Evolutionary conservation across 2,329 filamentous ascomycete genomes (phyloP), one percentile per base, ranked within the genome.

Genomic region (Chalaropsis thielavioides): DNA sequence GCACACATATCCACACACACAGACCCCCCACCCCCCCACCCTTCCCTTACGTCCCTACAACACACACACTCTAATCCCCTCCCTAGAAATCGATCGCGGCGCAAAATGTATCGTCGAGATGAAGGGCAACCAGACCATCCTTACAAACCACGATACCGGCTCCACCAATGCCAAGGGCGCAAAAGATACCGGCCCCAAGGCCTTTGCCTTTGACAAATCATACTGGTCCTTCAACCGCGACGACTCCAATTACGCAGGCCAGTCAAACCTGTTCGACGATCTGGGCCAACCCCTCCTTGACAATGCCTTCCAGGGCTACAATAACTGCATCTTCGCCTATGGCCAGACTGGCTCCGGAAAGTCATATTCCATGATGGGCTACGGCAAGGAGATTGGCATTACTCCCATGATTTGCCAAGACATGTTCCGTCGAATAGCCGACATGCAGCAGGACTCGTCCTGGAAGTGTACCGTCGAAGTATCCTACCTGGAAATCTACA

Each of bases 281-380:
- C 78, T 99, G 68, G 94, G 94, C 68, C 84, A 85, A 70, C 94
- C 94, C 63, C 81, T 99, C 66, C 82, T 99, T 70, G 92, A 99
- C 78, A 99, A 99, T 83, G 94, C 94, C 19, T 99, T 99, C 73
- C 85, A 92, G 72, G 94, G 94, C 56, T 99, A 97, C 79, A 97
- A 99, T 80, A 99, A 97, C 76, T 99, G 94, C 80, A 99, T 99
- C 72, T 99, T 99, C 74, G 94, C 94, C 15, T 99, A 99, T 73
- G 94, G 94, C 19, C 94, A 99, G 78, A 99, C 94, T 1, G 94
- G 94, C 70, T 97, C 94, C 0, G 94, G 94, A 76, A 99, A 99
- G 78, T 96, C 91, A 17, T 99, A 99, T 76, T 96, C 92, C 40
- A 99, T 99, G 92, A 99, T 99, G 94, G 94, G 94, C 61, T 99